A percentile compares a stretch with the other conserved stretches of the same genome.
Evolutionary conservation across 2,329 filamentous ascomycete species (phyloP).

Genomic region (Sclerotinia sclerotiorum): DNA sequence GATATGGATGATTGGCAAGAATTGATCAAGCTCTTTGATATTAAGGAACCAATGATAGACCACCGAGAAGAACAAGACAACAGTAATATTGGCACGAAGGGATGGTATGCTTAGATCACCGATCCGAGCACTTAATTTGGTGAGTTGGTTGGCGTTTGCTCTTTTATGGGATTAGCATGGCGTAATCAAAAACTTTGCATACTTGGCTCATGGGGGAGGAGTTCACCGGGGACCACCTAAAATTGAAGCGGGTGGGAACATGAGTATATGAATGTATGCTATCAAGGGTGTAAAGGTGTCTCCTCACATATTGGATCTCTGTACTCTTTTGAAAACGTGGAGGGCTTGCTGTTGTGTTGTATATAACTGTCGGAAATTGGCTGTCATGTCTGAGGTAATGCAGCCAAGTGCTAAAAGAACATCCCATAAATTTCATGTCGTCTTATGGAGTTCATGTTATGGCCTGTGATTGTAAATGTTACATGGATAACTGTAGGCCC

Average conservation of each 20-base stretch:
- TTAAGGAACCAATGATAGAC: conserved; percentile 80
- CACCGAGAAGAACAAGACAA: conserved; percentile 61
- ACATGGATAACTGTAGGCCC: background rate
- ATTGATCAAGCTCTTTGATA: conserved; percentile 72
- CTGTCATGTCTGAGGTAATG: background rate
- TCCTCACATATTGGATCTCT: background rate
- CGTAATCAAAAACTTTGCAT: background rate
- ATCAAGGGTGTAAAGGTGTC: conserved; percentile 1
- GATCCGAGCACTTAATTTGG: background rate
- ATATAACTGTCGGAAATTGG: background rate
- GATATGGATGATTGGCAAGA: conserved; percentile 83
- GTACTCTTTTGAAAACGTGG: background rate
- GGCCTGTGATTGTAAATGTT: background rate
- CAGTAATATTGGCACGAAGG: conserved; percentile 32
- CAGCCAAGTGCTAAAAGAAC: background rate
- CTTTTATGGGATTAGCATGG: background rate
- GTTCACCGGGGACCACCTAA: background rate
- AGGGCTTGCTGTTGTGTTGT: background rate
- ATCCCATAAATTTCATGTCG: background rate
- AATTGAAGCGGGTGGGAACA: background rate
- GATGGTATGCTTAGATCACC: conserved; percentile 39
- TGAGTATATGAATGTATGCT: background rate
- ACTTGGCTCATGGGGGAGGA: background rate
- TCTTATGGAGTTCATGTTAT: background rate
- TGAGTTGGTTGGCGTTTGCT: background rate